Conservation (phyloP, 768 basidiomycete genomes). For the Russula vinacea region DNA sequence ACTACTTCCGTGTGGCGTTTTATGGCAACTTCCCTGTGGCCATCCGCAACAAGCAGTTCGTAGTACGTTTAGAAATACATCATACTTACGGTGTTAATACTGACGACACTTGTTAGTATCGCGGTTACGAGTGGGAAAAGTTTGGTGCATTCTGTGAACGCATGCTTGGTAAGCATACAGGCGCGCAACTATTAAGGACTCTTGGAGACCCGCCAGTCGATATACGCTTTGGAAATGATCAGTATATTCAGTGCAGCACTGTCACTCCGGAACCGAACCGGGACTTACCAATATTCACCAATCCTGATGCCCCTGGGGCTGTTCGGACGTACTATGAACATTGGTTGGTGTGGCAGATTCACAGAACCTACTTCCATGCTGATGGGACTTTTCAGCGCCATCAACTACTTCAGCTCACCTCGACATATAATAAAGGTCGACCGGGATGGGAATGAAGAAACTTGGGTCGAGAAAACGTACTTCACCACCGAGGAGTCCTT, state of each 20-base stretch:
- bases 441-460: constrained; percentile 65
- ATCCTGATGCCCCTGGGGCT: constrained; percentile 75
- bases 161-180: constrained; percentile 87
- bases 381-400: constrained; percentile 50
- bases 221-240: constrained; percentile 71
- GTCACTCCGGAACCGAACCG: constrained; percentile 85
- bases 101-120: constrained; percentile 54
- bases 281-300: constrained; percentile 71
- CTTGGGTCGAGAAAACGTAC: constrained; percentile 87
- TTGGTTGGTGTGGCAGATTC: constrained; percentile 45
- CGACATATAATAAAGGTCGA: constrained; percentile 62
- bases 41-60: constrained; percentile 85
- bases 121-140: constrained; percentile 94
- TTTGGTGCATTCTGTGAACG: constrained; percentile 85
- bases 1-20: constrained; percentile 92
- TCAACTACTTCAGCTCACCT: constrained; percentile 77
- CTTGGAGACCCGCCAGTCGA: constrained; percentile 77
- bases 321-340: constrained; percentile 87
- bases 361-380: background rate
- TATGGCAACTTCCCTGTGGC: constrained; percentile 88
- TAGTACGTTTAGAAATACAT: constrained; percentile 48
- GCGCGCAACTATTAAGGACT: constrained; percentile 72
- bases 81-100: background rate
- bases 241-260: constrained; percentile 85
- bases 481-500: constrained; percentile 85